Evolutionary conservation across 208 protist genomes (phyloP).

Genomic region (Angomonas ambiguus): DNA sequence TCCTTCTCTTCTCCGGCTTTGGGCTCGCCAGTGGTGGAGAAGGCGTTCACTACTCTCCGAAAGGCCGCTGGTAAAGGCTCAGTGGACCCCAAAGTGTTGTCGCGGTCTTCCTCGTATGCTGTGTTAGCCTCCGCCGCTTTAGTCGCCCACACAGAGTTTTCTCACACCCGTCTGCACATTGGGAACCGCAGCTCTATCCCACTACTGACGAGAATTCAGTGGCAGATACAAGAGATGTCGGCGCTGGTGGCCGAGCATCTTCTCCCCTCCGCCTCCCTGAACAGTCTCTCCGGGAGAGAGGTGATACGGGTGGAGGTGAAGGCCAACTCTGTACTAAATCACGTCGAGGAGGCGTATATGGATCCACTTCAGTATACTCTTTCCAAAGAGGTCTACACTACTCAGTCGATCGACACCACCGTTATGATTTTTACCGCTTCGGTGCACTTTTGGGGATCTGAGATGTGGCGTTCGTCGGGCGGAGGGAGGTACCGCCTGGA

Average conservation of each 20-base stretch:
- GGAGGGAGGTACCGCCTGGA: conserved; percentile 72
- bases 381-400: neutral
- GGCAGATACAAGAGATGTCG: conserved; percentile 76
- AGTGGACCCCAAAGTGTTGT: neutral
- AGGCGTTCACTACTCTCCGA: neutral
- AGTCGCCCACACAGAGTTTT: conserved; percentile 36
- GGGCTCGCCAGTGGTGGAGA: neutral
- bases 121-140: conserved; percentile 45
- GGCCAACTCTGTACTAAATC: neutral
- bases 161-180: conserved; percentile 19
- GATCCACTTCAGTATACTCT: neutral
- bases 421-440: conserved; percentile 43
- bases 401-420: conserved; percentile 3
- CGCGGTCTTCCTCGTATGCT: conserved; percentile 34
- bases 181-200: conserved; percentile 23
- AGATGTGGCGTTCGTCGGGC: conserved; percentile 63
- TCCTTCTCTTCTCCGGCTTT: neutral
- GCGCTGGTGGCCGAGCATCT: conserved; percentile 29
- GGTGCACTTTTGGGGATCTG: conserved; percentile 16
- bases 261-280: neutral
- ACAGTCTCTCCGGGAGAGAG: neutral
- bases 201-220: conserved; percentile 68
- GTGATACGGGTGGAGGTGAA: neutral
- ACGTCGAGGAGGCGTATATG: neutral
- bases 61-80: neutral